Conservation (phyloP, 2,329 filamentous ascomycete species). For the Paramyrothecium sp. region DNA sequence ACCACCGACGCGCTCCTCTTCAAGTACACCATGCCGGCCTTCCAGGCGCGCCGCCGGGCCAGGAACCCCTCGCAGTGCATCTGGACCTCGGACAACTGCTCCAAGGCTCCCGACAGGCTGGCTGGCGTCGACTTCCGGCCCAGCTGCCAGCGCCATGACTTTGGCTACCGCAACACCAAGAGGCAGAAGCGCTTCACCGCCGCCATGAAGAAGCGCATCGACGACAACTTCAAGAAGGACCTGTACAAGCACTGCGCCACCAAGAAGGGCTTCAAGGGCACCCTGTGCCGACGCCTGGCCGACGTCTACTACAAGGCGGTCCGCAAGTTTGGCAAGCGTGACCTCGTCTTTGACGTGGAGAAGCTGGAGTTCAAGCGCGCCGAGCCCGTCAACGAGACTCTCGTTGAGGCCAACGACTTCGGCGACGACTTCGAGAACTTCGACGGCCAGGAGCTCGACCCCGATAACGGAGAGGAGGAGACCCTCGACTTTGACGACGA, state of each 20-base stretch:
- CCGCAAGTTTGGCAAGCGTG: constrained; percentile 14
- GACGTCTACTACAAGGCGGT: constrained; percentile 17
- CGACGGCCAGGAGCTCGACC: constrained; percentile 3
- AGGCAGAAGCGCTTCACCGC: constrained; percentile 36
- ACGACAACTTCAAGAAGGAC: constrained; percentile 37
- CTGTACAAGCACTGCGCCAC: constrained; percentile 18
- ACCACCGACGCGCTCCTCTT: no score
- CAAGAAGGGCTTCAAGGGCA: constrained; percentile 6
- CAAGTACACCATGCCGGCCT: no score
- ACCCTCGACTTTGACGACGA: background rate
- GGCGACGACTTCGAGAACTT: background rate
- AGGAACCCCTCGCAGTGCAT: constrained; percentile 21
- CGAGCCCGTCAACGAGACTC: background rate
- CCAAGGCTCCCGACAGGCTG: constrained; percentile 19
- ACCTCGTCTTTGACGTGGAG: background rate
- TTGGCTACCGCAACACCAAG: constrained; percentile 29
- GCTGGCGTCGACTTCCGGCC: constrained; percentile 20
- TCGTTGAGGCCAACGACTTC: background rate
- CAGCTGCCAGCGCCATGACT: constrained; percentile 21
- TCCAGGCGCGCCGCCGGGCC: constrained; percentile 15
- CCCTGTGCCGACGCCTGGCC: constrained; percentile 10
- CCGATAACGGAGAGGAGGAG: background rate
- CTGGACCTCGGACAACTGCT: constrained; percentile 22
- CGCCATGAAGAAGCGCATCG: constrained; percentile 31
- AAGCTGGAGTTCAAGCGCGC: background rate